Evolutionary conservation across 2,329 filamentous ascomycete genomes (phyloP).

Genomic region (Westerdykella aurantiaca): DNA sequence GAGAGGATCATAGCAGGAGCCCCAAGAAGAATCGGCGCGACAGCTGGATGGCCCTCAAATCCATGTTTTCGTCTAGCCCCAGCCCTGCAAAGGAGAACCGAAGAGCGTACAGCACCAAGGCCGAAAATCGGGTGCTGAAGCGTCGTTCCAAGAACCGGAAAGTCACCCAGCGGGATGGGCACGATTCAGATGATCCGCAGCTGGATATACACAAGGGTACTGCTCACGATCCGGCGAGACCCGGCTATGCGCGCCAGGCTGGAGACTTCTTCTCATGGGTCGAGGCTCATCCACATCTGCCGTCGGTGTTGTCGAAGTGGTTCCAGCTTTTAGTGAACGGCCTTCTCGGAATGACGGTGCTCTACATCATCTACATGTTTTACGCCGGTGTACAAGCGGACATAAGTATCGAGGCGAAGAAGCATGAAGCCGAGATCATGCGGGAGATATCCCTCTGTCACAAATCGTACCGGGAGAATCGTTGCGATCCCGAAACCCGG

Average conservation of each 20-base stretch:
- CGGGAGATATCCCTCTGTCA: conserved; percentile 69
- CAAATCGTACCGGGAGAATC: conserved; percentile 68
- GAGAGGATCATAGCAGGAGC: conserved; percentile 20
- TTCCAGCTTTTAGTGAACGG: conserved; percentile 62
- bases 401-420: conserved; percentile 64
- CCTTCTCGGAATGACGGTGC: conserved; percentile 51
- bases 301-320: conserved; percentile 61
- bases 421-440: conserved; percentile 62
- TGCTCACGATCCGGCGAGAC: conserved; percentile 5
- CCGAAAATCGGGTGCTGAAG: conserved; percentile 37
- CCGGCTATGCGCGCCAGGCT: conserved; percentile 25
- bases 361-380: conserved; percentile 65
- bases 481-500: conserved; percentile 61
- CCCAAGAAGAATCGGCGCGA: conserved; percentile 33
- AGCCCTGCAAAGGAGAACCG: conserved; percentile 39
- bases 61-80: conserved; percentile 20
- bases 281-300: conserved; percentile 59
- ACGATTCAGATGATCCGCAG: conserved; percentile 22
- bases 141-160: conserved; percentile 28
- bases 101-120: conserved; percentile 33
- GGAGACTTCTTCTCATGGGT: conserved; percentile 55
- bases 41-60: conserved; percentile 22
- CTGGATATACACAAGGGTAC: conserved; percentile 1
- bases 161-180: conserved; percentile 13
- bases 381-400: conserved; percentile 67